Evolutionary conservation across 1,284 basidiomycete genomes (phyloP).

Genomic region (Golubevia pallescens): DNA sequence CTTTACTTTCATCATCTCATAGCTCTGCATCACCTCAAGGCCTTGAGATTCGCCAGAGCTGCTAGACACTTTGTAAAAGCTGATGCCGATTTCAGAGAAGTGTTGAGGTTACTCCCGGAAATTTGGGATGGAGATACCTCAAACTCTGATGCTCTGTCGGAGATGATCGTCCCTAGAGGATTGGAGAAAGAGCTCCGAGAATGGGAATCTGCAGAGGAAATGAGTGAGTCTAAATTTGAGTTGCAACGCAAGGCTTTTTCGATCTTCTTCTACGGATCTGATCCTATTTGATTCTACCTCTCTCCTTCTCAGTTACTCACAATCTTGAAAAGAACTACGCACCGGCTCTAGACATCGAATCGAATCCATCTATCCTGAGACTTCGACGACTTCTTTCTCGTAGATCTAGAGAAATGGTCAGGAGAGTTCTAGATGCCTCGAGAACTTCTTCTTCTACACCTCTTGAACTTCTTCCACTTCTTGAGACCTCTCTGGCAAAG

Average conservation of each 20-base stretch:
- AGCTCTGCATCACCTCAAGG: not conserved
- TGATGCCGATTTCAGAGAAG: not conserved
- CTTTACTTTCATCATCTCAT: not conserved
- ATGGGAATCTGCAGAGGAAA: not conserved
- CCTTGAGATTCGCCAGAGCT: not conserved
- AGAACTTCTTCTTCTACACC: not conserved
- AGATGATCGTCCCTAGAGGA: not conserved
- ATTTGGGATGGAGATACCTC: not conserved
- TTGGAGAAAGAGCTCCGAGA: not conserved
- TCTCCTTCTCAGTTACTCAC: constrained; percentile 16
- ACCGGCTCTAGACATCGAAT: constrained; percentile 20
- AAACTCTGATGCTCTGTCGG: not conserved
- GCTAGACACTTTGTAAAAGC: not conserved
- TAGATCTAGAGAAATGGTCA: not conserved
- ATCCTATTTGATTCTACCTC: not conserved
- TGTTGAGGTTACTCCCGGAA: not conserved
- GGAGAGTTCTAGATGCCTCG: not conserved
- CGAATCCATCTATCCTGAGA: constrained; percentile 7
- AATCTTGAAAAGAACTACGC: constrained; percentile 40
- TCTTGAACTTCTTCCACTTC: not conserved
- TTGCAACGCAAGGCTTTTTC: no score
- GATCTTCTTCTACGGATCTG: not conserved
- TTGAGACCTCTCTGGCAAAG: constrained; percentile 13
- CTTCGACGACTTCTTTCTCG: no score
- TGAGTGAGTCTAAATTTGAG: constrained; percentile 2